Evolutionary conservation across 2,329 filamentous ascomycete genomes (phyloP).

Genomic region (Aspergillus japonicus): DNA sequence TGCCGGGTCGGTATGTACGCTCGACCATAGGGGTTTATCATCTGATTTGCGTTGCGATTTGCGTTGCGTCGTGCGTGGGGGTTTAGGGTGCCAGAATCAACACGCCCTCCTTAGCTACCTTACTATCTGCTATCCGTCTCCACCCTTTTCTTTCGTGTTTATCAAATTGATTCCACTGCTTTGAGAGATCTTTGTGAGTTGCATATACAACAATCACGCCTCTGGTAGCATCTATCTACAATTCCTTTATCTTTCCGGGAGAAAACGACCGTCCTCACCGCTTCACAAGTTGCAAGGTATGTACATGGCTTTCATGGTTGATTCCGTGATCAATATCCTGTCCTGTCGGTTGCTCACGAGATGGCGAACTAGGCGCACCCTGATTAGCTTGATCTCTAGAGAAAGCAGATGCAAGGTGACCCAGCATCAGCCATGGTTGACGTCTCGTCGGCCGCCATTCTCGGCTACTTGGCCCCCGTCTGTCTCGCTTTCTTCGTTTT

Average conservation of each 20-base stretch:
- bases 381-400: no score
- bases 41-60: no score
- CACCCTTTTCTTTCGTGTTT: neutral
- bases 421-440: conserved; percentile 3
- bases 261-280: neutral
- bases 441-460: conserved; percentile 11
- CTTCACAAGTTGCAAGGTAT: no score
- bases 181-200: no score
- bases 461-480: conserved; percentile 21
- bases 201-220: no score
- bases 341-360: no score
- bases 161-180: neutral
- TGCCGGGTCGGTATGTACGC: neutral
- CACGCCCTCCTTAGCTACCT: neutral
- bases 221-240: no score
- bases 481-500: conserved; percentile 19
- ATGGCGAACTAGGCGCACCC: no score
- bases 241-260: no score
- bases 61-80: no score
- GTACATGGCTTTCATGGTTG: neutral
- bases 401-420: no score
- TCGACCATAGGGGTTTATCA: neutral
- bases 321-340: neutral
- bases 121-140: neutral
- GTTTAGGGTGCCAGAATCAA: neutral